phyloP scores from a whole-genome alignment of 352 stramenopile genomes.

The Phytophthora megakarya region DNA sequence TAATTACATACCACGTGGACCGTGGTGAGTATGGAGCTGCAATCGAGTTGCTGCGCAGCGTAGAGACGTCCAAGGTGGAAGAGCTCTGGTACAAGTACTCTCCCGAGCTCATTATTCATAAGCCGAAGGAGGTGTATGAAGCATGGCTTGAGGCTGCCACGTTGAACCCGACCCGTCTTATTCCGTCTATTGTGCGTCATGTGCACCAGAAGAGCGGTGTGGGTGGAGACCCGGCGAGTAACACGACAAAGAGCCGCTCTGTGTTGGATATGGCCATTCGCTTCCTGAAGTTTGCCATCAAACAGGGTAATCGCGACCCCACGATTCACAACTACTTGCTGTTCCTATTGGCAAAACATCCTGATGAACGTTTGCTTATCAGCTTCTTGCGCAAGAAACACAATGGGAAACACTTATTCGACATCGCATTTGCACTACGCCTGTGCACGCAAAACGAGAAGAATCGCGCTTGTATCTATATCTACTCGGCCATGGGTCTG shows the following conservation, averaged over 20 bases:
- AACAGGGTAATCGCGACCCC: constrained; percentile 87
- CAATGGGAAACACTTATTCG: constrained; percentile 86
- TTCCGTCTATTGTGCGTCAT: constrained; percentile 92
- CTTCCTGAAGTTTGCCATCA: constrained; percentile 94
- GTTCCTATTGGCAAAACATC: constrained; percentile 90
- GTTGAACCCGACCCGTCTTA: constrained; percentile 91
- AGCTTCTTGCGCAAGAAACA: constrained; percentile 92
- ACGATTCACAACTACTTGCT: constrained; percentile 95
- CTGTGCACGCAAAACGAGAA: constrained; percentile 93
- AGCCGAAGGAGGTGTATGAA: constrained; percentile 91
- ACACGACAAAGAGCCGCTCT: constrained; percentile 57
- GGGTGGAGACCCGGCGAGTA: constrained; percentile 16
- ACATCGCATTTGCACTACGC: constrained; percentile 92
- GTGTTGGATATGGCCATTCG: constrained; percentile 91
- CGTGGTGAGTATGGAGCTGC: constrained; percentile 89
- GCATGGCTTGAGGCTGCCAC: constrained; percentile 91
- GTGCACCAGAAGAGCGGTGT: constrained; percentile 76
- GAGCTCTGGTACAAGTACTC: constrained; percentile 96
- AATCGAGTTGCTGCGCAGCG: constrained; percentile 88
- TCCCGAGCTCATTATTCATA: constrained; percentile 91
- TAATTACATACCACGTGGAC: constrained; percentile 93
- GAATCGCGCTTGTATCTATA: constrained; percentile 93
- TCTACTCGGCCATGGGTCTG: constrained; percentile 93
- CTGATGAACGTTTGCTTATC: constrained; percentile 87
- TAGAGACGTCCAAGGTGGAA: constrained; percentile 91